phyloP scores from a whole-genome alignment of 2,329 filamentous ascomycete genomes.

The Fusarium gaditjirri region DNA sequence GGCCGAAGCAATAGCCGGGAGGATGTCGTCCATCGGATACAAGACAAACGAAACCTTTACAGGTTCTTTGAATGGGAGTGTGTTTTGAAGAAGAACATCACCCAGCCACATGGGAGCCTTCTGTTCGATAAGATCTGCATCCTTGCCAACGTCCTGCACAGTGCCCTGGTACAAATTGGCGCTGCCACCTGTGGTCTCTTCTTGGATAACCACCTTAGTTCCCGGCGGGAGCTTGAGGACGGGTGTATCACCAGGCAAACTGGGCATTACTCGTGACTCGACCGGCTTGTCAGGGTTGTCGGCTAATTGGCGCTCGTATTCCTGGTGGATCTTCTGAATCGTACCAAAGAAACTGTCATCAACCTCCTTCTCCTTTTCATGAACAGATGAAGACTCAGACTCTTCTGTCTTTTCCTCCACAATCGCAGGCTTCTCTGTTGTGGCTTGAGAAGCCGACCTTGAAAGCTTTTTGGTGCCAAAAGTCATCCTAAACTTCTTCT shows the following conservation, averaged over 20 bases:
- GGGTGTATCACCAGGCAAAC: conserved; percentile 77
- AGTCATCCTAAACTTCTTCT: conserved; percentile 88
- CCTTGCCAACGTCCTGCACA: conserved; percentile 78
- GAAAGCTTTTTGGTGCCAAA: conserved; percentile 88
- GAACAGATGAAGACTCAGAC: conserved; percentile 69
- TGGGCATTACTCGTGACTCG: conserved; percentile 74
- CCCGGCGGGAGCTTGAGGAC: conserved; percentile 76
- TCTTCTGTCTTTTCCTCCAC: conserved; percentile 82
- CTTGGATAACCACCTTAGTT: conserved; percentile 75
- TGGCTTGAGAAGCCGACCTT: conserved; percentile 68
- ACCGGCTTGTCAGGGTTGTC: conserved; percentile 65
- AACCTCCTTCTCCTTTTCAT: conserved; percentile 77
- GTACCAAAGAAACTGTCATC: conserved; percentile 80
- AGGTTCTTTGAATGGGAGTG: conserved; percentile 86
- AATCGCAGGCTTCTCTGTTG: conserved; percentile 76
- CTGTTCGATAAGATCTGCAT: conserved; percentile 86
- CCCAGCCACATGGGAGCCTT: conserved; percentile 92
- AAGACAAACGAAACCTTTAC: conserved; percentile 96
- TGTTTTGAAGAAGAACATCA: conserved; percentile 86
- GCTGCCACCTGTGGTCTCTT: conserved; percentile 73
- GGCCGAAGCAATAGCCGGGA: conserved; percentile 78
- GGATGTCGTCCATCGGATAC: conserved; percentile 74
- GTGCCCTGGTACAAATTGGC: conserved; percentile 93
- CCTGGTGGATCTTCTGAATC: conserved; percentile 76
- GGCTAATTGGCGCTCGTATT: conserved; percentile 75